phyloP scores from a whole-genome alignment of 2,329 filamentous ascomycete species.

The Keithomyces neogunnii region DNA sequence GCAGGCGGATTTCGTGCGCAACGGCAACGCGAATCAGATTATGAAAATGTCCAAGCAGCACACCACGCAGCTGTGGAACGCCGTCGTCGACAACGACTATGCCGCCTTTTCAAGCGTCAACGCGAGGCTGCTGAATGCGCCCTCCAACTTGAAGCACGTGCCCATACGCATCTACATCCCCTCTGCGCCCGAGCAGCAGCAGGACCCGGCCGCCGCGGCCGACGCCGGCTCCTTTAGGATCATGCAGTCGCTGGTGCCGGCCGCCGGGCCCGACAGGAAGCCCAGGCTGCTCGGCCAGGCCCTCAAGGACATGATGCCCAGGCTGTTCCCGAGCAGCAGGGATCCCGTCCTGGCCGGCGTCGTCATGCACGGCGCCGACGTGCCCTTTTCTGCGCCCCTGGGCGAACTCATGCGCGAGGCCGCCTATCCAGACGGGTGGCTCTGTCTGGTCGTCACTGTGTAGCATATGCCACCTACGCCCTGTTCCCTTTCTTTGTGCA shows the following conservation, averaged over 20 bases:
- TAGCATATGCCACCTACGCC: constrained; percentile 25
- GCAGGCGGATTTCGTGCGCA: constrained; percentile 75
- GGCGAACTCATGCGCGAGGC: constrained; percentile 77
- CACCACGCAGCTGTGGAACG: constrained; percentile 73
- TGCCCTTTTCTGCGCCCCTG: constrained; percentile 72
- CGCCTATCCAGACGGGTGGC: constrained; percentile 86
- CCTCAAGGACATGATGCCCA: constrained; percentile 66
- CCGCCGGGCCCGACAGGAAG: constrained; percentile 20
- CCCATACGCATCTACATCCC: constrained; percentile 84
- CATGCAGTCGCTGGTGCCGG: constrained; percentile 67
- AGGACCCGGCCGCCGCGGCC: constrained; percentile 8
- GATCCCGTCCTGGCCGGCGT: constrained; percentile 78
- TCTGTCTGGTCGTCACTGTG: constrained; percentile 74
- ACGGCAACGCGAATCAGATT: constrained; percentile 80
- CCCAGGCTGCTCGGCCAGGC: constrained; percentile 61
- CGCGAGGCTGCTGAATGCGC: constrained; percentile 65
- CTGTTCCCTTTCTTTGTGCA: not conserved
- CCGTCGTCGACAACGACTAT: constrained; percentile 72
- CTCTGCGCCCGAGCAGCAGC: not conserved
- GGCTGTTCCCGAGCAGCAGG: constrained; percentile 77
- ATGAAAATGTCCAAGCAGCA: constrained; percentile 83
- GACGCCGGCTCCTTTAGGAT: constrained; percentile 53
- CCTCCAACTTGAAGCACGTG: constrained; percentile 69
- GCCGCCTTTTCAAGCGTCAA: constrained; percentile 65
- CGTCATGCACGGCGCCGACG: constrained; percentile 73